Conservation (phyloP, 164 flowering plant genomes). For the Vitis cinerea region DNA sequence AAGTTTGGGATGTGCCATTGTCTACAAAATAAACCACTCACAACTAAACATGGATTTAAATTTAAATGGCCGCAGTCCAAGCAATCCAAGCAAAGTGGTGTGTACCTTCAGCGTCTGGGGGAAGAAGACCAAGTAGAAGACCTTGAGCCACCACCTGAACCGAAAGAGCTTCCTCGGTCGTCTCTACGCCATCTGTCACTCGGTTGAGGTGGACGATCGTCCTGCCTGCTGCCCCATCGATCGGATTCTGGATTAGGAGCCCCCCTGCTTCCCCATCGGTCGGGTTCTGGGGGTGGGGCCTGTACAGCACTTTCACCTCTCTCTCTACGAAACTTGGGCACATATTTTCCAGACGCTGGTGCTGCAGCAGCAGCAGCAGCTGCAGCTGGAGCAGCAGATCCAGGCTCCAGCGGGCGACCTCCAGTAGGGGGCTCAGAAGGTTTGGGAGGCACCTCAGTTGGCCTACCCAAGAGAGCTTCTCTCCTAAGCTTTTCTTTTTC, state of each 20-base stretch:
- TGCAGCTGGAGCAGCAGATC: constrained; percentile 27
- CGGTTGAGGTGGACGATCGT: not conserved
- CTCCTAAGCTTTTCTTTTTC: constrained; percentile 59
- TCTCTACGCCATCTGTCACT: constrained; percentile 4
- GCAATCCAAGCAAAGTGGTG: too few relatives aligned
- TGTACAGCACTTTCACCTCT: not conserved
- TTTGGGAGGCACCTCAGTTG: constrained; percentile 30
- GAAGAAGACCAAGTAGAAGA: constrained; percentile 16
- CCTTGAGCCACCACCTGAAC: constrained; percentile 12
- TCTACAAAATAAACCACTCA: too few relatives aligned
- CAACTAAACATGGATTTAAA: too few relatives aligned
- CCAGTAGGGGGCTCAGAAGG: constrained; percentile 29
- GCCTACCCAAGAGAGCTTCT: constrained; percentile 48
- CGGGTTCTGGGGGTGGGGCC: constrained; percentile 7
- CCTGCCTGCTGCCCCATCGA: constrained; percentile 13
- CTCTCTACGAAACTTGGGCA: constrained; percentile 27
- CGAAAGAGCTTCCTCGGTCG: too few relatives aligned
- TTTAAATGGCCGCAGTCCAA: too few relatives aligned
- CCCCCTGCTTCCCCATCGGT: constrained; percentile 16
- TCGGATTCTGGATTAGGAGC: constrained; percentile 8
- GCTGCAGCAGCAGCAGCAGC: constrained; percentile 37
- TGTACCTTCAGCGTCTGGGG: too few relatives aligned
- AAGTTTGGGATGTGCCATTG: too few relatives aligned
- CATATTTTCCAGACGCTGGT: constrained; percentile 53
- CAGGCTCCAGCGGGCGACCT: constrained; percentile 30